Base-by-base conservation (phyloP, 768 basidiomycete species). In the Amylocystis lapponica region DNA sequence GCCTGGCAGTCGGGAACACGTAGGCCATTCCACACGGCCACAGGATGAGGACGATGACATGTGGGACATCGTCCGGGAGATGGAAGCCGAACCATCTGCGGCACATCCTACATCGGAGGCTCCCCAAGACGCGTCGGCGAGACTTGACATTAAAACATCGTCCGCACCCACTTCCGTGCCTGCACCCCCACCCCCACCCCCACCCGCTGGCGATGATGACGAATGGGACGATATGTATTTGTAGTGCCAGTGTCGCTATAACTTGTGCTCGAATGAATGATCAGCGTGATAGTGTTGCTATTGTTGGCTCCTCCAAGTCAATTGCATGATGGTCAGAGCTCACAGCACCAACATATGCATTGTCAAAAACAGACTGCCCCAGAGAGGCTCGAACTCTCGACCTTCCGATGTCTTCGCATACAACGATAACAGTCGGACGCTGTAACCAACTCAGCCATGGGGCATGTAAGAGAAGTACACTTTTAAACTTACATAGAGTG, bases 391-490 rank as follows among this genome's bases (percentile, higher is more conserved):
- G 70, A 71, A 72, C 69, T 70, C 69, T 66, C 68, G 68, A 70
- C 71, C 41, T 43, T 41, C 33, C 39, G 32, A 41, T 36, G 13
- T 23, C 13, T 7, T 5, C 25, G 33, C 13, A n/a, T 16, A 17
- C 12, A 27, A 25, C 12, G 33, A 30, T 79, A 79, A 81, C 78
- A 79, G 78, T 81, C 78, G 77, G 78, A 80, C 78, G 77, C 79
- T 79, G 75, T 80, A 68, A 80, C 78, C 78, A 80, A 79, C 78
- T 80, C 73, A 79, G 78, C 78, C 78, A 80, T 76, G 78, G 78
- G 77, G 78, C 78, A 79, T 10, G 30, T 19, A 39, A 33, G 22
- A 17, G 1, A n/a, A n/a, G n/a, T n/a, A n/a, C n/a, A n/a, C n/a
- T n/a, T n/a, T n/a, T n/a, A n/a, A n/a, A n/a, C n/a, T n/a, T n/a